Evolutionary conservation across 441 rosid genomes (phyloP), one percentile per base, ranked within the genome.

Genomic region (Euphorbia neoarborescens): DNA sequence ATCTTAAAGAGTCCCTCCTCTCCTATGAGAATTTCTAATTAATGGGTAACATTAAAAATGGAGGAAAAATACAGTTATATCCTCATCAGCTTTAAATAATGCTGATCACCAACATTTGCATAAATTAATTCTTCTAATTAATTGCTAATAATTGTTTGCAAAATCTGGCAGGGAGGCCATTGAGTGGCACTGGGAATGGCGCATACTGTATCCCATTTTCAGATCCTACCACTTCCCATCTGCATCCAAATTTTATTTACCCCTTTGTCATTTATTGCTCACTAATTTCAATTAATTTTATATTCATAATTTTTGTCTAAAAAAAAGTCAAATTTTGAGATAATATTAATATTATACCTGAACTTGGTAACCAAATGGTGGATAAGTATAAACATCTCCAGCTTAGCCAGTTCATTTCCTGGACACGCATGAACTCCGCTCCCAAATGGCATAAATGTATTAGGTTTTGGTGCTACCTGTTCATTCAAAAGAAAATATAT

Each of bases 371-470:
- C 88, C 72, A 89, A 68, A 70, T 87, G 91, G 76, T 89, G 92
- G 80, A 68, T 77, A 77, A 89, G 27, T 14, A 87, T 71, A 17
- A 87, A 87, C 81, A 87, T 85, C 85, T 89, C 92, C 77, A 87
- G 76, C 87, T 85, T 87, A 66, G 95, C 92, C 69, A 89, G 87
- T 71, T 89, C 92, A 75, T 87, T 89, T 73, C 90, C 95, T 1
- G 95, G 95, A 69, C 92, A 89, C 58, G 88, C 81, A 78, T 89
- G 95, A 15, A 61, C 85, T 70, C 95, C 91, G 72, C 77, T 82
- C 28, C 95, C 95, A 75, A 89, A 87, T 79, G 95, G 92, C 89
- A 85, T 76, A 68, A 82, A 89, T 50, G 89, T 87, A 72, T 85
- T 81, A 71, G 90, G 86, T 73, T 84, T 87, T 50, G 87, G 85